Evolutionary conservation across 202 grass and related monocot species (phyloP), one percentile per base, ranked within the genome.

Genomic region (Musa balbisiana): DNA sequence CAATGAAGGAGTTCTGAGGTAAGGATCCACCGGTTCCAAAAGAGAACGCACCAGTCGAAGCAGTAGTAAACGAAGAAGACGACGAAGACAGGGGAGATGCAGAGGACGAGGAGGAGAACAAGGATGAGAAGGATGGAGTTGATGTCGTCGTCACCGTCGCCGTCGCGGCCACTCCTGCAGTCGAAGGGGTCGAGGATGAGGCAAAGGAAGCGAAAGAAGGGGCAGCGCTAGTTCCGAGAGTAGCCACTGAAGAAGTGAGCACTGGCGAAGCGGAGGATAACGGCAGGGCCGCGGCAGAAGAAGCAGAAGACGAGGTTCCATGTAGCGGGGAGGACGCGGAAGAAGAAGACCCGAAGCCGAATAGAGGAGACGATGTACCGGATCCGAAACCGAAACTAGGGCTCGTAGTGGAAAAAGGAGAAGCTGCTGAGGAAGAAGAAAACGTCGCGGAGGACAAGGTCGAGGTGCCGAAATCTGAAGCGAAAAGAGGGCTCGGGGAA

Each of bases 281-380:
- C 1, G 76, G 26, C 2, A 51, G 15, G 3, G 23, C 66, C 10
- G 70, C 51, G 6, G 33, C 33, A 43, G 58, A 66, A 56, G 69
- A 10, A 64, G 84, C 65, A 80, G 83, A 59, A 49, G 88, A 29
- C 11, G 90, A 72, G 2, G 85, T 52, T 67, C 83, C 69, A 58
- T 82, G 29, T 3, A 83, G 72, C 71, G 85, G 83, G 69, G 91
- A 75, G 15, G 89, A 85, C 10, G 8, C 43, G n/a, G 67, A 33
- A 43, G 33, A 70, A 19, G 67, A 51, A 19, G 67, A 70, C 25
- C 67, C 67, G 27, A 70, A 51, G 17, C 67, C 67, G 27, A 70
- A 51, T 14, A 20, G 15, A 51, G 67, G 43, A 70, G 43, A 17
- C 17, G 67, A 51, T 9, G 67, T 49, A 3, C 67, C 67, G 17